Evolutionary conservation across 2,329 filamentous ascomycete species (phyloP).

Genomic region (Fragosphaeria purpurea): DNA sequence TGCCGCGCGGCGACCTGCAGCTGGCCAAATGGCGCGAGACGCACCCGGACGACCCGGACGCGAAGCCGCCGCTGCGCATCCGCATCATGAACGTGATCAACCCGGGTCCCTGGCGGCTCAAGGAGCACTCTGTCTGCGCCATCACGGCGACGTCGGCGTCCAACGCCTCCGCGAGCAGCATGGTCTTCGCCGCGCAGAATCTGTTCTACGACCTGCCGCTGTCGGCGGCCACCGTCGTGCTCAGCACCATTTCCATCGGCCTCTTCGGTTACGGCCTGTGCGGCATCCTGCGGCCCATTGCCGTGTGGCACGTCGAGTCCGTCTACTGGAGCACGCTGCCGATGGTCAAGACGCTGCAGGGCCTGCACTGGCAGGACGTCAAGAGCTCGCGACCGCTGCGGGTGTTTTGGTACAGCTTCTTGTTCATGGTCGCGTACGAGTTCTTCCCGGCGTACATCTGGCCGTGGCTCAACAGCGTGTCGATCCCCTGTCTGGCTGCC

Average conservation of each 20-base stretch:
- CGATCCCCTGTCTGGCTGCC: constrained; percentile 42
- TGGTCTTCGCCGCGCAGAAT: constrained; percentile 37
- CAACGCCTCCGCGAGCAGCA: constrained; percentile 32
- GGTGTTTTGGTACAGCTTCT: constrained; percentile 38
- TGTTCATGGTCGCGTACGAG: constrained; percentile 40
- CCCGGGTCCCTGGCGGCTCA: constrained; percentile 39
- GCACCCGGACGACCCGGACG: constrained; percentile 20
- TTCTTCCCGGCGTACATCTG: constrained; percentile 46
- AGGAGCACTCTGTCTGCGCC: constrained; percentile 44
- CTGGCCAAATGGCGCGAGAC: constrained; percentile 36
- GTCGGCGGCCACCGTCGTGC: constrained; percentile 34
- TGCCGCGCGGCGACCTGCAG: constrained; percentile 42
- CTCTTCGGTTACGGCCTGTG: constrained; percentile 46
- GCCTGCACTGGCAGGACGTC: constrained; percentile 41
- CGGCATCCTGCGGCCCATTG: constrained; percentile 42
- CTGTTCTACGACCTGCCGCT: constrained; percentile 42
- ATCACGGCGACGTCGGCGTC: constrained; percentile 45
- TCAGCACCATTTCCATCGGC: constrained; percentile 42
- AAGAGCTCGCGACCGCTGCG: constrained; percentile 40
- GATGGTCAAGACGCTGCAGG: constrained; percentile 42
- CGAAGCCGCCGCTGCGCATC: constrained; percentile 32
- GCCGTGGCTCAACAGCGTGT: constrained; percentile 45
- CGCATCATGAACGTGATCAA: constrained; percentile 36
- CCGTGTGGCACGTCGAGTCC: constrained; percentile 45
- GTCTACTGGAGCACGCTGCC: constrained; percentile 47